These are phyloP conservation scores for Daphne laureola DNA, from an alignment of 441 rosid genomes.

Conservation along the genomic window DNA sequence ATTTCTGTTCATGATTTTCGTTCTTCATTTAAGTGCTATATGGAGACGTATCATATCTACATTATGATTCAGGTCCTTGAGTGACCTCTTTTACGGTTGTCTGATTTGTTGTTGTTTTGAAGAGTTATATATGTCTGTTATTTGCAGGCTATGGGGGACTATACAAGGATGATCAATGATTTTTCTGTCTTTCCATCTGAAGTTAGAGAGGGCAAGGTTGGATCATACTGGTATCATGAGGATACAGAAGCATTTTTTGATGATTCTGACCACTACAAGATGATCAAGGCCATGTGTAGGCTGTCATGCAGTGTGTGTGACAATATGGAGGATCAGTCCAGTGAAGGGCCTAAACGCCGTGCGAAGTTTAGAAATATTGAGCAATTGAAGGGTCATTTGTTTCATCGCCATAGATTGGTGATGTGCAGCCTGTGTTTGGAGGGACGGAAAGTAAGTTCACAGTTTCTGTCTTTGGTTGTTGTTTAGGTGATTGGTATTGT, in stretches of 20 bases:
- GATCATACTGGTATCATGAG: slow-evolving; percentile 80
- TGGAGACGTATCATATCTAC: no score
- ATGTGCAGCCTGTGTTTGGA: slow-evolving; percentile 91
- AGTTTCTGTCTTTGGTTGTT: slow-evolving; percentile 5
- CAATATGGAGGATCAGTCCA: slow-evolving; percentile 48
- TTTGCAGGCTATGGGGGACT: slow-evolving; percentile 83
- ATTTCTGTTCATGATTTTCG: no score
- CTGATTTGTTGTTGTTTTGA: not conserved
- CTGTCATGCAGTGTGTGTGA: slow-evolving; percentile 86
- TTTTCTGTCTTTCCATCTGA: slow-evolving; percentile 71
- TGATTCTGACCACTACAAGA: slow-evolving; percentile 80
- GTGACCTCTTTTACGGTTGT: not conserved
- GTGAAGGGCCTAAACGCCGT: slow-evolving; percentile 51
- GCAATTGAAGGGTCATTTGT: slow-evolving; percentile 87
- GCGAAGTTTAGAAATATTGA: slow-evolving; percentile 65
- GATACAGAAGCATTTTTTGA: slow-evolving; percentile 80
- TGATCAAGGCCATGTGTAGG: slow-evolving; percentile 97
- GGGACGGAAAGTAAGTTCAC: slow-evolving; percentile 72
- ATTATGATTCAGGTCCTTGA: no score
- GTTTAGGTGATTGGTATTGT: not conserved
- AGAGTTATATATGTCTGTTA: not conserved
- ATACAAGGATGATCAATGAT: slow-evolving; percentile 78
- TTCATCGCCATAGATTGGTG: slow-evolving; percentile 63
- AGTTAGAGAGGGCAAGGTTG: slow-evolving; percentile 69
- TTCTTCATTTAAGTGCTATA: no score